These are phyloP conservation scores for Pisolithus orientalis DNA, from an alignment of 768 basidiomycete species.

Conservation along the genomic window DNA sequence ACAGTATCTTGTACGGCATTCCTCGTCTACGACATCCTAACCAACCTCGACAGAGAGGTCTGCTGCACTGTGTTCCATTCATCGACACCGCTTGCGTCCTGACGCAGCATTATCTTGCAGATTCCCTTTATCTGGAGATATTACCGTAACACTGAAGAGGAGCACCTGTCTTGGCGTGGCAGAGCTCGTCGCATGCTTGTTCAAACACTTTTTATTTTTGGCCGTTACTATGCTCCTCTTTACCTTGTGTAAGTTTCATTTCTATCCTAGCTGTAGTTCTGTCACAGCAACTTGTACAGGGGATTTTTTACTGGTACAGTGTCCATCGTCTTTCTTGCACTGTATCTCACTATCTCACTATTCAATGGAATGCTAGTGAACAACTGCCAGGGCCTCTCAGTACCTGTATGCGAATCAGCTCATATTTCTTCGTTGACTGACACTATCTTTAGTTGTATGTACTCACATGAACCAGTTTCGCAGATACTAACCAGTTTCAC, in stretches of 20 bases:
- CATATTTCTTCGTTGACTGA: constrained; percentile 3
- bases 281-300: background rate
- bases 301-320: background rate
- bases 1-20: background rate
- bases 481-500: background rate
- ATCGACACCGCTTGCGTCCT: background rate
- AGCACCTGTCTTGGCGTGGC: background rate
- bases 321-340: background rate
- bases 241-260: constrained; percentile 11
- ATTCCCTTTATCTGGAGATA: constrained; percentile 14
- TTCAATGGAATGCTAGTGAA: background rate
- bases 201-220: constrained; percentile 13
- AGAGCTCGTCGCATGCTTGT: constrained; percentile 8
- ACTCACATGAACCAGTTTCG: background rate
- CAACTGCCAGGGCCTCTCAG: background rate
- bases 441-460: background rate
- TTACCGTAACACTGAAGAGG: background rate
- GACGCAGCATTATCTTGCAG: background rate
- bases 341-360: constrained; percentile 6
- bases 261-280: background rate
- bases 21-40: constrained; percentile 2
- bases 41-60: constrained; percentile 17
- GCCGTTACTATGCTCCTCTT: constrained; percentile 21
- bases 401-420: background rate
- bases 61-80: background rate